Base-by-base conservation (phyloP, 2,329 filamentous ascomycete species). In the Botrytis aclada region DNA sequence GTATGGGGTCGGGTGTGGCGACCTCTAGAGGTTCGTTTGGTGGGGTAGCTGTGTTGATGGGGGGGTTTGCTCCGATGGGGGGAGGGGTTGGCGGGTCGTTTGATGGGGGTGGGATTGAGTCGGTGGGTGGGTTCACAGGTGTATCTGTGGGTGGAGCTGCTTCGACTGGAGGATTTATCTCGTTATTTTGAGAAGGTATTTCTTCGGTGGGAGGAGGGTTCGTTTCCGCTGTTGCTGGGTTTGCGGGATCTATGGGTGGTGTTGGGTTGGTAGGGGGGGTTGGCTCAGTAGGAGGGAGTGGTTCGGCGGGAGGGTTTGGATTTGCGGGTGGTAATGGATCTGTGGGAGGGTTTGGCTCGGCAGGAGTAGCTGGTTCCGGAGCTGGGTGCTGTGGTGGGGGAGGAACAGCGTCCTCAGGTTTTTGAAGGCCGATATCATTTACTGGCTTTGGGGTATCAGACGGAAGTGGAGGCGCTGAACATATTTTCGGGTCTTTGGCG, bases 401-500 rank as follows among this genome's bases (percentile, higher is more conserved):
- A 34, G 29, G 45, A 54, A 43, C 1, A 20, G 4, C 2, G 12
- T 66, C 64, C 22, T 25, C 34, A 2, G 64, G 64, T 14, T 66
- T 66, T 12, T 66, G 45, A 18, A 66, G n/a, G n/a, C 64, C 64
- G 20, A 66, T 66, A 14, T 66, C 22, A 54, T 66, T 66, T 22
- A 66, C 45, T 54, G 64, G 64, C 34, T 54, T 66, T 39, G 64
- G 32, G 1, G 9, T 39, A 16, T 39, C 64, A 25, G 34, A 29
- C 39, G 32, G 34, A 54, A 25, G 51, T 66, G 64, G 45, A 54
- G 64, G 64, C 32, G 45, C 45, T 54, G 64, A 9, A 22, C 64
- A 66, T 20, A 51, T 37, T 39, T 66, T 66, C 16, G 64, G 45
- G 20, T 66, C 64, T 66, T 66, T 54, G 9, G 41, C 43, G 29